Percentiles rank a stretch among this genome's conserved stretches.
Evolutionary conservation across 2,329 filamentous ascomycete genomes (phyloP).

Genomic region (Colletotrichum echinochloae): DNA sequence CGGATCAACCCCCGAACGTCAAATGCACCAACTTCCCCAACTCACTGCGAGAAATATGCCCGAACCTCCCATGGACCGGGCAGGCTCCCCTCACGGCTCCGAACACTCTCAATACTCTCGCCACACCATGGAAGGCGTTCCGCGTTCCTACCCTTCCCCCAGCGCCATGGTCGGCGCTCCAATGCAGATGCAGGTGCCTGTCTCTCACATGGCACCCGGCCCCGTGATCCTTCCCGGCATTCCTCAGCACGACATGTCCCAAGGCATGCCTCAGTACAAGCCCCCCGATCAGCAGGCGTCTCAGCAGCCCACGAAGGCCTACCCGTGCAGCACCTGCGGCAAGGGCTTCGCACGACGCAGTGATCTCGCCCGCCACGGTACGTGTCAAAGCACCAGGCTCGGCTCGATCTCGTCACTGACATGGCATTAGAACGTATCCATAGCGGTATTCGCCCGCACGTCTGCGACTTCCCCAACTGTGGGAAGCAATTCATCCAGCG

Average conservation of each 20-base stretch:
- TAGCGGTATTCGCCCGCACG: slow-evolving; percentile 88
- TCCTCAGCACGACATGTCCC: slow-evolving; percentile 48
- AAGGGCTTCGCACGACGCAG: slow-evolving; percentile 95
- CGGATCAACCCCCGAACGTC: slow-evolving; percentile 45
- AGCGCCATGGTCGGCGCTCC: slow-evolving; percentile 58
- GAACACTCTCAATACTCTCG: slow-evolving; percentile 69
- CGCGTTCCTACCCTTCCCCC: slow-evolving; percentile 65
- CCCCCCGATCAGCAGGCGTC: slow-evolving; percentile 39
- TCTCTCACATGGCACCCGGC: slow-evolving; percentile 46
- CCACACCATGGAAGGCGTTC: slow-evolving; percentile 57
- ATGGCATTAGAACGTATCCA: slow-evolving; percentile 85
- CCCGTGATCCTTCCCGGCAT: slow-evolving; percentile 59
- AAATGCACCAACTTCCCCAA: slow-evolving; percentile 45
- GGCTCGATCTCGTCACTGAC: slow-evolving; percentile 43
- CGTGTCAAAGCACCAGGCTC: slow-evolving; percentile 48
- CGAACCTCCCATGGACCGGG: slow-evolving; percentile 60
- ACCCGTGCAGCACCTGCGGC: slow-evolving; percentile 87
- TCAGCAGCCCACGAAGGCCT: slow-evolving; percentile 41
- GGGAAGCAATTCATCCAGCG: slow-evolving; percentile 98
- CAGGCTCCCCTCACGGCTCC: slow-evolving; percentile 69
- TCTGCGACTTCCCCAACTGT: slow-evolving; percentile 89
- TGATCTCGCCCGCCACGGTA: slow-evolving; percentile 95
- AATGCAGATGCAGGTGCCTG: slow-evolving; percentile 58
- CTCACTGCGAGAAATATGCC: slow-evolving; percentile 44
- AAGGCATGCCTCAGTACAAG: slow-evolving; percentile 44